A percentile compares a stretch with the other conserved stretches of the same genome.
Evolutionary conservation across 2,329 filamentous ascomycete species (phyloP).

Genomic region (Calonectria multiphialidica): DNA sequence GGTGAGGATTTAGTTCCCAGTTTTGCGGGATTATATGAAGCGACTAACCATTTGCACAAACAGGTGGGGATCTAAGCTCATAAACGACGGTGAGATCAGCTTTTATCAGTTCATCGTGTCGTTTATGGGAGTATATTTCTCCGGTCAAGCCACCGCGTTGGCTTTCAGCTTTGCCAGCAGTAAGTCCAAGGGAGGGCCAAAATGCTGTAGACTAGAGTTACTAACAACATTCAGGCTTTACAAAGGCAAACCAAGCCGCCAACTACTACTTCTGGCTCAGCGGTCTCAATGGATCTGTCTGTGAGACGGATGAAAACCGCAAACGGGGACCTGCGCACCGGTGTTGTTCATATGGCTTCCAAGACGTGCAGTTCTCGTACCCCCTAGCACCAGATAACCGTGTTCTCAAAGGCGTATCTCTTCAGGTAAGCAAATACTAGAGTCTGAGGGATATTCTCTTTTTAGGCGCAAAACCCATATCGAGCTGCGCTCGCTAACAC

Average conservation of each 20-base stretch:
- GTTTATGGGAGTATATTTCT: constrained; percentile 61
- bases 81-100: constrained; percentile 57
- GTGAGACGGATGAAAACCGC: constrained; percentile 3
- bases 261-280: constrained; percentile 62
- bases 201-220: neutral
- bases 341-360: neutral
- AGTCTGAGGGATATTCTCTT: too few relatives aligned
- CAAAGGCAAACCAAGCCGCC: constrained; percentile 58
- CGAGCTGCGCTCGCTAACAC: too few relatives aligned
- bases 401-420: constrained; percentile 41
- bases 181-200: constrained; percentile 21
- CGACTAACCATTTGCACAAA: neutral
- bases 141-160: constrained; percentile 49
- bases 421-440: too few relatives aligned
- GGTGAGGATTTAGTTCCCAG: constrained; percentile 39
- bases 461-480: too few relatives aligned
- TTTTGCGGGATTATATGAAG: too few relatives aligned
- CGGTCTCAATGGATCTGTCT: neutral
- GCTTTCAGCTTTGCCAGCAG: constrained; percentile 60
- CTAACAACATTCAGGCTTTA: constrained; percentile 50
- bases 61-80: constrained; percentile 48
- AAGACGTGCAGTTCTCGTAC: constrained; percentile 18
- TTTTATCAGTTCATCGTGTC: constrained; percentile 63
- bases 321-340: neutral
- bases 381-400: constrained; percentile 46